Base-by-base conservation (phyloP, 2,329 filamentous ascomycete species). In the Aspergillus persii region DNA sequence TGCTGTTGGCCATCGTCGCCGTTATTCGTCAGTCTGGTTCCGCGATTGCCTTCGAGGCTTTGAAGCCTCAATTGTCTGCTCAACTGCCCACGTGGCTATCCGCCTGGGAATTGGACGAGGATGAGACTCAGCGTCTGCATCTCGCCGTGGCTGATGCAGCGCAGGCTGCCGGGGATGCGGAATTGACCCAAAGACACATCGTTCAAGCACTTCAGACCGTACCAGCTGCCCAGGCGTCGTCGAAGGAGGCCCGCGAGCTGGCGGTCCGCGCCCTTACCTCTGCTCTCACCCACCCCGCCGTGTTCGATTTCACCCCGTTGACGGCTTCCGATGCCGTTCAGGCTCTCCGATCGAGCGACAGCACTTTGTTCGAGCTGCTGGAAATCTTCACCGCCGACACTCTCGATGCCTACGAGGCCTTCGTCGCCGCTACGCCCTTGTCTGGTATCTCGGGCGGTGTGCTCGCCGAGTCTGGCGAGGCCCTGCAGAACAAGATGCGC, bases 321-420 rank as follows among this genome's bases (percentile, higher is more conserved):
- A 89, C 86, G 53, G 82, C 83, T 44, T 85, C 89, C 63, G 87
- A 90, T 72, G 89, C 89, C 66, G 86, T 99, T 63, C 92, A 97
- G 79, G 90, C 91, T 15, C 88, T 99, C 53, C 87, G 88, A 74
- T 89, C 94, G 71, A 91, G 90, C 54, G 90, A 97, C 73, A 86
- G 90, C 61, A 83, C 90, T 65, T 91, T 94, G 79, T 93, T 91
- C 69, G 92, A 98, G 79, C 86, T 99, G 41, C 89, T 99, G 58
- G 93, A 97, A 71, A 91, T 98, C 72, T 97, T 98, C 79, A 90
- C 91, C 68, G 90, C 95, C 71, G 93, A 98, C 77, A 90, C 93
- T 68, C 87, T 97, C 56, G 93, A 98, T 74, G 92, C 96, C 78
- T 96, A 95, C 81, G 90, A 92, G 76, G 93, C 96, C 79, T 98